Conservation (phyloP, 208 protist species). For the Kentomonas sorsogonicus region DNA sequence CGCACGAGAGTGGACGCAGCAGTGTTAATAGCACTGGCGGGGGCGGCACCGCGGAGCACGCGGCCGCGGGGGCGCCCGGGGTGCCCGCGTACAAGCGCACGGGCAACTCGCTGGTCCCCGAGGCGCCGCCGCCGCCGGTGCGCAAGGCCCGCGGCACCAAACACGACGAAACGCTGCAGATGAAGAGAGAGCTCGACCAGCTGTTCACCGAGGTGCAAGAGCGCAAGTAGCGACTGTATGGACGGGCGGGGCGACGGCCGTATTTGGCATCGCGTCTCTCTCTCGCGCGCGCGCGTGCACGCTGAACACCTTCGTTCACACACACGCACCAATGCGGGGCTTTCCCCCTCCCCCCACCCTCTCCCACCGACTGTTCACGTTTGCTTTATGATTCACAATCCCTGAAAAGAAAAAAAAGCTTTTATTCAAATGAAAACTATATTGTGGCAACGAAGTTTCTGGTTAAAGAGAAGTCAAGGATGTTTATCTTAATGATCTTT, state of each 20-base stretch:
- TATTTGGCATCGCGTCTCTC: too few relatives aligned
- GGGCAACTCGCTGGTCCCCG: slow-evolving; percentile 2
- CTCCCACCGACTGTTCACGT: too few relatives aligned
- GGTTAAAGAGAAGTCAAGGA: too few relatives aligned
- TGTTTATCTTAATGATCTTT: background rate
- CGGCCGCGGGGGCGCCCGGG: background rate
- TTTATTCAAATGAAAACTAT: background rate
- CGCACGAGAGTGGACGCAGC: background rate
- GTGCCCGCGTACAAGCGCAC: slow-evolving; percentile 2
- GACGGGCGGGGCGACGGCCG: too few relatives aligned
- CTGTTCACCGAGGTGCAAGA: slow-evolving; percentile 11
- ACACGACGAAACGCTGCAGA: slow-evolving; percentile 26
- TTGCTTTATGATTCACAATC: too few relatives aligned
- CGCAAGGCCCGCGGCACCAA: slow-evolving; percentile 42
- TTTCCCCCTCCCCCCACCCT: too few relatives aligned
- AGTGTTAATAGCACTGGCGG: background rate
- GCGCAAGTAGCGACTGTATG: too few relatives aligned
- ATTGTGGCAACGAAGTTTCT: background rate
- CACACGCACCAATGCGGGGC: too few relatives aligned
- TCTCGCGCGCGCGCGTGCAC: too few relatives aligned
- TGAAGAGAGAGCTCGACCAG: slow-evolving; percentile 32
- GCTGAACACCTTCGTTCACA: too few relatives aligned
- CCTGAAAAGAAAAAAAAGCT: slow-evolving; percentile 6
- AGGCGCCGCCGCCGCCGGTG: slow-evolving; percentile 18
- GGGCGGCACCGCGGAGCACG: background rate